Evolutionary conservation across 2,329 filamentous ascomycete species (phyloP).

Genomic region (Arthrobotrys musiformis): DNA sequence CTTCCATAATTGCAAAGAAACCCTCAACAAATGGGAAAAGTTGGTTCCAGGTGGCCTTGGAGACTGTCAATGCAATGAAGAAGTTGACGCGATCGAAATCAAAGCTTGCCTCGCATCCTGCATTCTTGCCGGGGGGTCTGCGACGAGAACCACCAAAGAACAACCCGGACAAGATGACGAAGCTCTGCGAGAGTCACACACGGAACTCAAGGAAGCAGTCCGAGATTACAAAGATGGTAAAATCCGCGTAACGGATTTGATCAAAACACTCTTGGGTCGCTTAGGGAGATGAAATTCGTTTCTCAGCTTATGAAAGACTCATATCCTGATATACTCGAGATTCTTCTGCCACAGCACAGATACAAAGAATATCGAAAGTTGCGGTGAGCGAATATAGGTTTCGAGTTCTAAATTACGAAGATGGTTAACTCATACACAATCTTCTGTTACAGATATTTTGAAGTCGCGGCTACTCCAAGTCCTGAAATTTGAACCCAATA

Average conservation of each 20-base stretch:
- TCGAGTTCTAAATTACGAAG: neutral
- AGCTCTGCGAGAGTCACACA: neutral
- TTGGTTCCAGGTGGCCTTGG: neutral
- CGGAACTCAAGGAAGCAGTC: neutral
- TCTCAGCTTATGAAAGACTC: neutral
- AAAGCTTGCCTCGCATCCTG: neutral
- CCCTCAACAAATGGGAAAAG: neutral
- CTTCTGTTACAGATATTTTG: neutral
- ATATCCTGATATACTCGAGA: neutral
- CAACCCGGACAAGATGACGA: neutral
- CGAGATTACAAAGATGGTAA: neutral
- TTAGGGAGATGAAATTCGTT: neutral
- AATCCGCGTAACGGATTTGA: neutral
- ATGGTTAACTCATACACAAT: neutral
- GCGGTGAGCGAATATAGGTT: neutral
- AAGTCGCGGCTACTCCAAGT: neutral
- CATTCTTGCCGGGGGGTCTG: neutral
- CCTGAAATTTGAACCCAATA: neutral
- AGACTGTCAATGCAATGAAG: neutral
- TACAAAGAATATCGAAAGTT: neutral
- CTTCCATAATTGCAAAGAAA: neutral
- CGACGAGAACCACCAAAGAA: neutral
- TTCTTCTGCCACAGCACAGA: too few species aligned
- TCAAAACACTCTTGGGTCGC: neutral
- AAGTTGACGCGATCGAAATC: neutral